Evolutionary conservation across 2,329 filamentous ascomycete species (phyloP).

Genomic region (Aspergillus udagawae): DNA sequence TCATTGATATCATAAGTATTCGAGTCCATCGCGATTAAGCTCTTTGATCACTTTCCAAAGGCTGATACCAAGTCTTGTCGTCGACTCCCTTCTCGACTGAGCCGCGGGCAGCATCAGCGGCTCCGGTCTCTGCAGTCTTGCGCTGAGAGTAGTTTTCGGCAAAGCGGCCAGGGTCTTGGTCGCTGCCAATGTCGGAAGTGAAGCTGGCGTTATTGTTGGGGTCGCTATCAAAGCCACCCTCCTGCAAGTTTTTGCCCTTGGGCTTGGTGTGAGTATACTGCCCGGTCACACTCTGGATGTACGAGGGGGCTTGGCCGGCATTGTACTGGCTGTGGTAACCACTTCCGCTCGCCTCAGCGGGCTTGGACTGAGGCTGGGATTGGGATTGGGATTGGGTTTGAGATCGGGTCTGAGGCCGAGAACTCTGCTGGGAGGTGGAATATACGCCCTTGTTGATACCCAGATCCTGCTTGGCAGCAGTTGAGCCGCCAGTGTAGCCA

Average conservation of each 20-base stretch:
- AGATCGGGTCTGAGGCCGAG: not conserved
- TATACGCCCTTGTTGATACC: conserved; percentile 22
- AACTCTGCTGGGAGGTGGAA: conserved; percentile 13
- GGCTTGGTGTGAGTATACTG: conserved; percentile 39
- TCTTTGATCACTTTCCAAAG: conserved; percentile 26
- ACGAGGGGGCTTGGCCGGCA: conserved; percentile 35
- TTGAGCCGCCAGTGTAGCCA: conserved; percentile 35
- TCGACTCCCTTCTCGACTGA: conserved; percentile 24
- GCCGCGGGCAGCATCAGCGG: conserved; percentile 20
- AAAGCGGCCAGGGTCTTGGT: conserved; percentile 52
- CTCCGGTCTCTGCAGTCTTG: conserved; percentile 24
- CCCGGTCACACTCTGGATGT: conserved; percentile 32
- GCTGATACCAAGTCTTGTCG: conserved; percentile 19
- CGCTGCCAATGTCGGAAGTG: conserved; percentile 49
- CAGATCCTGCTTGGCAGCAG: conserved; percentile 28
- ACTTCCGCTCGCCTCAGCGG: conserved; percentile 20
- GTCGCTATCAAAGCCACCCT: conserved; percentile 44
- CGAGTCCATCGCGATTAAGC: conserved; percentile 14
- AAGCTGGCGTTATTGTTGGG: conserved; percentile 49
- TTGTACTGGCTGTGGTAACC: conserved; percentile 24
- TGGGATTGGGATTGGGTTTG: not conserved
- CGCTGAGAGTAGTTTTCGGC: conserved; percentile 40
- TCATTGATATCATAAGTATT: conserved; percentile 3
- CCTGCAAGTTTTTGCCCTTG: conserved; percentile 50
- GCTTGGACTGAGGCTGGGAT: not conserved